Evolutionary conservation across 805 yeast species (phyloP).

Genomic region (Starmerella potacharoeniae): DNA sequence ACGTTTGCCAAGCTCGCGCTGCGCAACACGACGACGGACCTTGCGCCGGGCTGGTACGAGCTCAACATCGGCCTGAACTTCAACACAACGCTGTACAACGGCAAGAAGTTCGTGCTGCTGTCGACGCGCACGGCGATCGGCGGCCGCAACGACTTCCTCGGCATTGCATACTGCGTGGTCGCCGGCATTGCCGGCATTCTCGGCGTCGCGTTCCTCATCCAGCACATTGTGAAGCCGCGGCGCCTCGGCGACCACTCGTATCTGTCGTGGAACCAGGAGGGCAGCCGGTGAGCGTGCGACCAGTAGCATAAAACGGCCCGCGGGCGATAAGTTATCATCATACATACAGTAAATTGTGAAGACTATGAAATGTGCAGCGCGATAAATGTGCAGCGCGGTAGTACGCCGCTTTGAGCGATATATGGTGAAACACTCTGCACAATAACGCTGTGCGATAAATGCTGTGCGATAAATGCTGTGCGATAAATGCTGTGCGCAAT

Average conservation of each 20-base stretch:
- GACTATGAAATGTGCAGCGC: too few species aligned
- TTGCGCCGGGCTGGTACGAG: conserved; percentile 58
- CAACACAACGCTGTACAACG: conserved; percentile 74
- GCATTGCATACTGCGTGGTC: conserved; percentile 73
- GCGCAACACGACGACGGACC: conserved; percentile 48
- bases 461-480: too few species aligned
- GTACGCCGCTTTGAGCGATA: too few species aligned
- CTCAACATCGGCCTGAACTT: conserved; percentile 62
- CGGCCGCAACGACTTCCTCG: conserved; percentile 74
- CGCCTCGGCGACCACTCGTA: conserved; percentile 72
- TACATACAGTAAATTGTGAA: too few species aligned
- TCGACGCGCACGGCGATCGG: conserved; percentile 79
- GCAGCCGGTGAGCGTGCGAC: background rate
- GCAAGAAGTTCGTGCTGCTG: conserved; percentile 71
- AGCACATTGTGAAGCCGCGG: conserved; percentile 76
- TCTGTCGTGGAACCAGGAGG: conserved; percentile 37
- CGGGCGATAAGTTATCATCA: too few species aligned
- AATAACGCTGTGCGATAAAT: too few species aligned
- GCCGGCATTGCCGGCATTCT: conserved; percentile 66
- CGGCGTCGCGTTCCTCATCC: conserved; percentile 63
- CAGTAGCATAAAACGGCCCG: too few species aligned
- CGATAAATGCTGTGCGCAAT: too few species aligned
- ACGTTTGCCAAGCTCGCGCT: conserved; percentile 74
- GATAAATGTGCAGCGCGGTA: too few species aligned
- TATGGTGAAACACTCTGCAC: too few species aligned